A percentile compares a stretch with the other conserved stretches of the same genome.
Evolutionary conservation across 768 basidiomycete genomes (phyloP).

Genomic region (Lactifluus subvellereus): DNA sequence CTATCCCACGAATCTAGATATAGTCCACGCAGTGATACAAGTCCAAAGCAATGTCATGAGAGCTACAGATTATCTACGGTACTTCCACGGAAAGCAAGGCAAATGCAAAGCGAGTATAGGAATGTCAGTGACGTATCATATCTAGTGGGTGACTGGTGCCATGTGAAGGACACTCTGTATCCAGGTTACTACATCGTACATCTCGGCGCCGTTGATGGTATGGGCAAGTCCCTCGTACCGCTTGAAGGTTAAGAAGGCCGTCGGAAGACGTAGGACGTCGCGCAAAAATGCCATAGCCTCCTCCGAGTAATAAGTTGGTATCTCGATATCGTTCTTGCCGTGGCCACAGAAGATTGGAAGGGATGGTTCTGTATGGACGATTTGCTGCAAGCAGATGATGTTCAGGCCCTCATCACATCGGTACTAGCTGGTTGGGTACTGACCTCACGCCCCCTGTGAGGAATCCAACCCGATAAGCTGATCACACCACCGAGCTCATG

Average conservation of each 20-base stretch:
- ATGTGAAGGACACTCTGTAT: constrained; percentile 19
- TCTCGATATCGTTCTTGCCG: constrained; percentile 35
- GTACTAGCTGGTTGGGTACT: constrained; percentile 3
- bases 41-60: neutral
- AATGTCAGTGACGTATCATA: neutral
- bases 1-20: neutral
- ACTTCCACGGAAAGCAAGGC: neutral
- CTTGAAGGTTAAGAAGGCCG: constrained; percentile 25
- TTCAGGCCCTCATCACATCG: neutral
- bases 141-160: neutral
- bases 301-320: constrained; percentile 34
- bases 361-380: constrained; percentile 32
- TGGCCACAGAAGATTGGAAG: constrained; percentile 42
- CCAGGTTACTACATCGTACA: constrained; percentile 34
- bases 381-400: constrained; percentile 26
- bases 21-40: neutral
- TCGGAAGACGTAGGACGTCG: constrained; percentile 27
- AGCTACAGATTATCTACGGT: neutral
- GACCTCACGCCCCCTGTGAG: constrained; percentile 34
- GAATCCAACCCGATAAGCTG: constrained; percentile 43
- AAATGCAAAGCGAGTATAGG: neutral
- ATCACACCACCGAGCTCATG: constrained; percentile 42
- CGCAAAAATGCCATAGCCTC: constrained; percentile 34
- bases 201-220: constrained; percentile 33
- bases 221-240: constrained; percentile 34